A percentile compares a stretch with the other conserved stretches of the same genome.
These are phyloP conservation scores for Malassezia vespertilionis DNA, from an alignment of 1,284 basidiomycete species.

Conservation along the genomic window DNA sequence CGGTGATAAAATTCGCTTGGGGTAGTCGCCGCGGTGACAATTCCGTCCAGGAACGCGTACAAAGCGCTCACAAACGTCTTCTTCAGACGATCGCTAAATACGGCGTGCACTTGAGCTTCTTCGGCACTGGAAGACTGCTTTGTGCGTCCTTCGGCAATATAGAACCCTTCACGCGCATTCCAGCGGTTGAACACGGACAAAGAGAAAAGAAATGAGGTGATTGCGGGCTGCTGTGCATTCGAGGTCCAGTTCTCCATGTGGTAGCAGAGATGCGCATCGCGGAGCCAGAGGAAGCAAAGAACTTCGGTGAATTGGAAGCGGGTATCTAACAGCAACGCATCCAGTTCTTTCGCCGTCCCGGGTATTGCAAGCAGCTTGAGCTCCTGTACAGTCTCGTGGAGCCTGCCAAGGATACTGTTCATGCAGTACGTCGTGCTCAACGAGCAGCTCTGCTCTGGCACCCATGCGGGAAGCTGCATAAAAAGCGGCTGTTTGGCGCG, in stretches of 20 bases:
- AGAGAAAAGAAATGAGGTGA: slow-evolving; percentile 57
- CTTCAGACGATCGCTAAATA: slow-evolving; percentile 57
- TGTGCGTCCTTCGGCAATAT: slow-evolving; percentile 64
- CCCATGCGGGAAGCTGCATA: slow-evolving; percentile 55
- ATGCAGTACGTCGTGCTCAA: slow-evolving; percentile 73
- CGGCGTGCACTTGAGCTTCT: slow-evolving; percentile 20
- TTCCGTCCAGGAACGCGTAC: slow-evolving; percentile 78
- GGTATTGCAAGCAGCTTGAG: slow-evolving; percentile 65
- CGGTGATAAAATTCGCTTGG: neutral
- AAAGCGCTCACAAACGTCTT: slow-evolving; percentile 77
- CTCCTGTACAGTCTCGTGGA: slow-evolving; percentile 76
- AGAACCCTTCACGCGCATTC: slow-evolving; percentile 66
- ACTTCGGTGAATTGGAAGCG: slow-evolving; percentile 81
- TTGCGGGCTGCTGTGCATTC: slow-evolving; percentile 51
- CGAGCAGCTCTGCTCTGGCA: slow-evolving; percentile 68
- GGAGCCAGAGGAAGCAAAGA: slow-evolving; percentile 67
- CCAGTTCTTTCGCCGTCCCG: slow-evolving; percentile 57
- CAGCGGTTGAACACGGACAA: slow-evolving; percentile 75
- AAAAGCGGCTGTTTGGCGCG: slow-evolving; percentile 52
- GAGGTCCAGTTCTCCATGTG: slow-evolving; percentile 74
- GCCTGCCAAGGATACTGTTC: slow-evolving; percentile 65
- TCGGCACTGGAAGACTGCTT: slow-evolving; percentile 13
- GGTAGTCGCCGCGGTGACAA: slow-evolving; percentile 63
- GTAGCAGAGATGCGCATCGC: slow-evolving; percentile 74
- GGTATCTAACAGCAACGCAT: slow-evolving; percentile 65